These are phyloP conservation scores for Breviolum minutum DNA, from an alignment of 73 alveolate genomes.

Conservation along the genomic window DNA sequence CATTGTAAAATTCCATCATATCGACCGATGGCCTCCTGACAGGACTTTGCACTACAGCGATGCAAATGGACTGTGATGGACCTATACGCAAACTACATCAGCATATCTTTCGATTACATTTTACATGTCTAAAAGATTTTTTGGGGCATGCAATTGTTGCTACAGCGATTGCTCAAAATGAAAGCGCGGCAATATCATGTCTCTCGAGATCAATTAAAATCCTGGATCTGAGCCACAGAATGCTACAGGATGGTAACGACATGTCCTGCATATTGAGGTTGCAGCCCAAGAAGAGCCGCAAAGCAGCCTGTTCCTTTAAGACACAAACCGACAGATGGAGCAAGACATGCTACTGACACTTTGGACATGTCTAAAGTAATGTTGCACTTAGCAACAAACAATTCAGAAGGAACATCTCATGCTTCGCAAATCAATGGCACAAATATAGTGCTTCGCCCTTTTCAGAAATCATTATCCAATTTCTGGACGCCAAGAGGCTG, in stretches of 20 bases:
- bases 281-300: slow-evolving; percentile 93
- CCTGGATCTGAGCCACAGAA: not conserved
- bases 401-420: too few relatives aligned
- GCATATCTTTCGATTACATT: too few relatives aligned
- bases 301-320: slow-evolving; percentile 56
- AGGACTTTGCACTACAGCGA: not conserved
- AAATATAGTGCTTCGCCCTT: too few relatives aligned
- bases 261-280: slow-evolving; percentile 67
- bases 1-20: slow-evolving; percentile 81
- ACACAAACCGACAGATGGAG: not conserved
- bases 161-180: not conserved
- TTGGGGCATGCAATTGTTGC: not conserved
- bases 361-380: not conserved
- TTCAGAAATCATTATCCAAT: not conserved
- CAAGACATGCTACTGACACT: not conserved
- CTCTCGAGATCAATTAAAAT: not conserved
- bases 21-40: slow-evolving; percentile 61
- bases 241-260: not conserved
- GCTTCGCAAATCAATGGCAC: too few relatives aligned
- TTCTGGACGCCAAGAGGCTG: slow-evolving; percentile 22
- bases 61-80: not conserved
- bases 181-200: not conserved
- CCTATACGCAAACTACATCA: too few relatives aligned
- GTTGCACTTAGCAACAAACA: too few relatives aligned
- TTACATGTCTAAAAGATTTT: not conserved